Conservation (phyloP, 805 yeast genomes). For the Cyberlindnera suaveolens region DNA sequence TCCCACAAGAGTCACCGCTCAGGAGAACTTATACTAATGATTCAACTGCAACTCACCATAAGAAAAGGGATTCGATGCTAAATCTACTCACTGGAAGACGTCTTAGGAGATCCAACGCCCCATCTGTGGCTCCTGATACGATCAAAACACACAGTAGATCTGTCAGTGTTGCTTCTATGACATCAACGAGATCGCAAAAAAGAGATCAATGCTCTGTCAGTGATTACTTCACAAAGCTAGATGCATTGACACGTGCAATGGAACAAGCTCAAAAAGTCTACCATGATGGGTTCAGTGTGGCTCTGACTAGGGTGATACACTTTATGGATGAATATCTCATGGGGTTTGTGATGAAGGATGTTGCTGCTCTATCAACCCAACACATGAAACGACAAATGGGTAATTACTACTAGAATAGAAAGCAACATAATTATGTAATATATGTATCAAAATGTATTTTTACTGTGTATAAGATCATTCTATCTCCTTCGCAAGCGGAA, state of each 20-base stretch:
- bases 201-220: slow-evolving; percentile 7
- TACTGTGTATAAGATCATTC: too few relatives aligned
- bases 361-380: slow-evolving; percentile 3
- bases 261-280: slow-evolving; percentile 2
- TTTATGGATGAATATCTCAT: slow-evolving; percentile 12
- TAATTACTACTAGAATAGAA: neutral
- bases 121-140: neutral
- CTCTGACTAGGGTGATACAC: slow-evolving; percentile 3
- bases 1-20: neutral
- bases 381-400: slow-evolving; percentile 2
- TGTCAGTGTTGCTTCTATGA: slow-evolving; percentile 3
- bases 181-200: slow-evolving; percentile 9
- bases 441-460: too few relatives aligned
- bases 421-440: too few relatives aligned
- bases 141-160: slow-evolving; percentile 5
- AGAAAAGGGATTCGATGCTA: neutral
- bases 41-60: neutral
- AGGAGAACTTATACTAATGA: slow-evolving; percentile 1
- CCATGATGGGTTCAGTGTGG: slow-evolving; percentile 1
- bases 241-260: neutral
- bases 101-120: neutral
- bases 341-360: slow-evolving; percentile 10
- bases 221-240: slow-evolving; percentile 8
- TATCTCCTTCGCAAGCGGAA: too few relatives aligned
- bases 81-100: neutral